Evolutionary conservation across 192 early-diverging fungal species (phyloP).

Genomic region (Chytriomyces sp.): DNA sequence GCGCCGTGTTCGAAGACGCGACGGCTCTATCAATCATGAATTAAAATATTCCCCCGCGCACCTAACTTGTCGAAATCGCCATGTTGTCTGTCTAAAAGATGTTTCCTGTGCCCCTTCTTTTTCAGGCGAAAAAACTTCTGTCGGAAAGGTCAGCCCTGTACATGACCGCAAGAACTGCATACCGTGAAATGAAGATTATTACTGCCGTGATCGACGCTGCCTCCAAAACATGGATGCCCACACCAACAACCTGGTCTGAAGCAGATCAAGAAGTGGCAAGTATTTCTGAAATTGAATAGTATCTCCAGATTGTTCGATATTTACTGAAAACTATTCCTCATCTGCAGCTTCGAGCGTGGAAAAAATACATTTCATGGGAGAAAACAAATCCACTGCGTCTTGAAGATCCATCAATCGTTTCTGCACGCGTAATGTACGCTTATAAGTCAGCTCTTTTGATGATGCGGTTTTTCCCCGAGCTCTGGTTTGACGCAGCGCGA

Average conservation of each 20-base stretch:
- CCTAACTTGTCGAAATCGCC: no score
- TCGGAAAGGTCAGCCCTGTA: constrained; percentile 85
- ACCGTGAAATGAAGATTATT: constrained; percentile 78
- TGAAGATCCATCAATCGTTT: constrained; percentile 63
- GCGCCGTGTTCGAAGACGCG: neutral
- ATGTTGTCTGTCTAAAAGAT: no score
- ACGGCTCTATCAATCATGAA: no score
- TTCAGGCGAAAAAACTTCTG: constrained; percentile 86
- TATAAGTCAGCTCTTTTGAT: constrained; percentile 87
- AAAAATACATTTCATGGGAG: constrained; percentile 91
- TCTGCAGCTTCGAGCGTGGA: constrained; percentile 66
- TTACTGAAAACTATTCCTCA: constrained; percentile 7
- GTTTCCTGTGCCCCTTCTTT: no score
- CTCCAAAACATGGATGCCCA: constrained; percentile 66
- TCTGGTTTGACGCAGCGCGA: constrained; percentile 72
- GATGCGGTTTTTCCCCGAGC: constrained; percentile 84
- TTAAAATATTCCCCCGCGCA: neutral
- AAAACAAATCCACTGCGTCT: constrained; percentile 81
- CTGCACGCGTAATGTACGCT: constrained; percentile 77
- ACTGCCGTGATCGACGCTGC: constrained; percentile 75
- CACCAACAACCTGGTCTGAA: constrained; percentile 81
- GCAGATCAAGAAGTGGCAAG: constrained; percentile 63
- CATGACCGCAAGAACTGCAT: constrained; percentile 90
- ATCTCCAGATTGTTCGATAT: neutral
- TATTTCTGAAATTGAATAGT: constrained; percentile 45